Conservation (phyloP, 305 asterid species). For the Fraxinus platypoda region DNA sequence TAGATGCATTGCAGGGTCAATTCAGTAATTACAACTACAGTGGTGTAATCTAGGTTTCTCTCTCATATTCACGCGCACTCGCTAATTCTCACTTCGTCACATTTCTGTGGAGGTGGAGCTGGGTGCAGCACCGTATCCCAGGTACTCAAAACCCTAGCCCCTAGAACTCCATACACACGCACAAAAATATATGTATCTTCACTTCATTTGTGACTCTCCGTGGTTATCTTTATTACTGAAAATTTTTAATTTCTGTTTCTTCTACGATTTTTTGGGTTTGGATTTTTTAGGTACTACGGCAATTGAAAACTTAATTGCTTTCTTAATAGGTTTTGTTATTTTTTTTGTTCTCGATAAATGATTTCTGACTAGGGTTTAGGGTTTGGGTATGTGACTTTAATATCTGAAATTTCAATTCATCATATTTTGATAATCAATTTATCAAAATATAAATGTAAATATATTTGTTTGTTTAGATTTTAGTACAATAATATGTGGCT, state of each 20-base stretch:
- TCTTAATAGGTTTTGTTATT: not conserved
- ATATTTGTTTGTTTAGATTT: not conserved
- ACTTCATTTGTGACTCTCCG: not conserved
- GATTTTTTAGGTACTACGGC: constrained; percentile 17
- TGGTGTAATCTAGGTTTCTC: constrained; percentile 26
- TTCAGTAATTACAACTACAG: not conserved
- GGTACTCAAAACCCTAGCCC: constrained; percentile 31
- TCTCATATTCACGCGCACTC: not conserved
- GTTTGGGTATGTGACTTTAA: constrained; percentile 4
- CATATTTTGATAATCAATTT: not conserved
- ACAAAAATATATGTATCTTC: not conserved
- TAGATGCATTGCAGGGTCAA: not conserved
- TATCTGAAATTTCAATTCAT: not conserved
- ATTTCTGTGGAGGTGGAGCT: constrained; percentile 41
- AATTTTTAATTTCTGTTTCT: not conserved
- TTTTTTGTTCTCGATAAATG: not conserved
- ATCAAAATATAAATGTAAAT: not conserved
- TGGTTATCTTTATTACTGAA: not conserved
- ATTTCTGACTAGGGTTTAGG: constrained; percentile 31
- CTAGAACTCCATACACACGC: not conserved
- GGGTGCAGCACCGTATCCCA: constrained; percentile 34
- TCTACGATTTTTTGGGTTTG: not conserved
- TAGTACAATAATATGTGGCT: not conserved
- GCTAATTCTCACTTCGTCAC: constrained; percentile 3
- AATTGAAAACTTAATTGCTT: not conserved